Conservation (phyloP, 371 early-diverging fungal genomes). For the Umbelopsis sp. region DNA sequence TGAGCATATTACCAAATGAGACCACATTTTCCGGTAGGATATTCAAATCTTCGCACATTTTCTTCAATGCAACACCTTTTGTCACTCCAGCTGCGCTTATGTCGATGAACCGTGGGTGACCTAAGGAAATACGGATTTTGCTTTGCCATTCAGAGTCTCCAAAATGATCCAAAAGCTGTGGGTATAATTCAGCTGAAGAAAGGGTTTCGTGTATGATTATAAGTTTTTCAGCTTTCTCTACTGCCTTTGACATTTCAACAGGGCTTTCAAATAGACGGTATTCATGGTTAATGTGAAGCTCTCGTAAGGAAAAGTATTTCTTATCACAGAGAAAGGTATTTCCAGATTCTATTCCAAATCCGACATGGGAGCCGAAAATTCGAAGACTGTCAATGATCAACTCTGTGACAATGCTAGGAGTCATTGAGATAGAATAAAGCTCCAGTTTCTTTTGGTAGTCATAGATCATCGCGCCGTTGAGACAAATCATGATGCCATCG, state of each 20-base stretch:
- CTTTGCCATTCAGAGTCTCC: conserved; percentile 29
- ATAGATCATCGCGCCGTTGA: conserved; percentile 41
- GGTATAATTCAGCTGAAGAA: conserved; percentile 30
- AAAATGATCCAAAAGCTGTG: conserved; percentile 29
- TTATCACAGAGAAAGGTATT: conserved; percentile 37
- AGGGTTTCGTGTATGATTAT: conserved; percentile 41
- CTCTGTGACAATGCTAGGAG: conserved; percentile 26
- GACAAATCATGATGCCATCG: conserved; percentile 35
- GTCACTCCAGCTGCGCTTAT: conserved; percentile 56
- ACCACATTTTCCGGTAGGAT: conserved; percentile 40
- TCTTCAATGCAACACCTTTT: conserved; percentile 49
- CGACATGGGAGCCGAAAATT: conserved; percentile 30
- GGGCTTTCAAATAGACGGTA: conserved; percentile 31
- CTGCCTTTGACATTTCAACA: conserved; percentile 28
- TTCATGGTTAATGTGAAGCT: conserved; percentile 28
- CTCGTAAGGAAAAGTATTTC: conserved; percentile 26
- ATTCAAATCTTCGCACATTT: conserved; percentile 35
- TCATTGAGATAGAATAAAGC: conserved; percentile 35
- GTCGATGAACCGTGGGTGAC: conserved; percentile 51
- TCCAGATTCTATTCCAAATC: conserved; percentile 39
- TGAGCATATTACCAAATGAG: conserved; percentile 60
- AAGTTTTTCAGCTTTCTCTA: conserved; percentile 39
- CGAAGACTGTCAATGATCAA: conserved; percentile 30
- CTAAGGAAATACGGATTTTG: conserved; percentile 41
- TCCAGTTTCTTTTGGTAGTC: conserved; percentile 35